Evolutionary conservation across 805 yeast species (phyloP), one percentile per base, ranked within the genome.

Genomic region (Candida ulmi): DNA sequence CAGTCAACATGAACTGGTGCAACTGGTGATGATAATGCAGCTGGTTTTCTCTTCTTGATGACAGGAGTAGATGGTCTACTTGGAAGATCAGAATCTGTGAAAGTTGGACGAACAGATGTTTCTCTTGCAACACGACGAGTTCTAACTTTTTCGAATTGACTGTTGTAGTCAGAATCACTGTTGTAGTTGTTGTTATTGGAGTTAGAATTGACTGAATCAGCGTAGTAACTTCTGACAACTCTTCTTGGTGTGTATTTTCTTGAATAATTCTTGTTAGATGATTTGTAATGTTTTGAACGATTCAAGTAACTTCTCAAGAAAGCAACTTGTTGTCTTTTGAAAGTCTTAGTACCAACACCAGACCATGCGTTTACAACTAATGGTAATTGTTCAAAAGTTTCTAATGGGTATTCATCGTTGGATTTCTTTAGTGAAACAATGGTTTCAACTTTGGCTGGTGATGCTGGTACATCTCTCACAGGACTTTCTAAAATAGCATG

Each of bases 1-100:
- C 85, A 86, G 41, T 76, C 78, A 45, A 70, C 63, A 41, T 73
- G 71, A n/a, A 73, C 66, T 36, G 75, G 74, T 30, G 67, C 65
- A 15, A 57, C 51, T 17, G 71, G 64, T 32, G 72, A 59, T 1
- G 73, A 61, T 21, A 72, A 63, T 40, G 62, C 61, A 42, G 67
- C 62, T 17, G 58, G 55, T 47, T 63, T 69, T 50, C 64, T 63
- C 66, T 69, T 69, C 50, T 66, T 66, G 19, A 52, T 52, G 12
- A 55, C 52, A 9, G 68, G 61, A 7, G 54, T 50, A 9, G 56
- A 46, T 15, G 59, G 63, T 38, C 58, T 42, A 60, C 62, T 48
- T 31, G 47, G 43, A 54, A 37, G 33, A 16, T 40, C 50, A 23
- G 51, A 57, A 32, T 56, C 60, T 33, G 60, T 8, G 48, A 42